These are phyloP conservation scores for Asterophora lycoperdoides DNA, from an alignment of 768 basidiomycete species.

Conservation along the genomic window DNA sequence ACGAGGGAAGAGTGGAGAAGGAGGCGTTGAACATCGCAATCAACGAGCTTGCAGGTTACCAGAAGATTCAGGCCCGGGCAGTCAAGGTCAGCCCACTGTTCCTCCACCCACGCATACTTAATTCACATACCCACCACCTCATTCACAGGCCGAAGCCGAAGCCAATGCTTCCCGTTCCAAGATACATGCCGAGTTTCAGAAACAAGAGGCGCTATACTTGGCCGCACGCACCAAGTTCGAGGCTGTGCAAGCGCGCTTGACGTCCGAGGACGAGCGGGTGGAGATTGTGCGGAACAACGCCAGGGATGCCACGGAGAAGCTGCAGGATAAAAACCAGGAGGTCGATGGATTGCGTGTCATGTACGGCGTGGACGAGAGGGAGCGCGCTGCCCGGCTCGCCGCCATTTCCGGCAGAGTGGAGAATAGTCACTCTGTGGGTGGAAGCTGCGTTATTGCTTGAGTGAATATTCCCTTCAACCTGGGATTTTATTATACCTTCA, in stretches of 20 bases:
- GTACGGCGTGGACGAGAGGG: constrained; percentile 69
- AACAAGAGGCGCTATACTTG: constrained; percentile 55
- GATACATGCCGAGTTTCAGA: constrained; percentile 54
- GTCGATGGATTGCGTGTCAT: constrained; percentile 61
- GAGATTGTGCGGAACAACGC: constrained; percentile 51
- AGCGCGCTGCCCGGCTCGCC: constrained; percentile 48
- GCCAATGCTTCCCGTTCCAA: constrained; percentile 51
- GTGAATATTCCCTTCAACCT: background rate
- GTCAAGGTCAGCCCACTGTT: constrained; percentile 41
- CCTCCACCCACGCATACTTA: background rate
- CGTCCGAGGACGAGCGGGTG: constrained; percentile 42
- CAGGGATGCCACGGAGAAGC: constrained; percentile 51
- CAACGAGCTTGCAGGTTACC: constrained; percentile 62
- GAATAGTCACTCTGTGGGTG: background rate
- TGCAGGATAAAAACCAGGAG: constrained; percentile 71
- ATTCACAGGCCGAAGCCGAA: constrained; percentile 50
- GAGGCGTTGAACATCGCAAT: constrained; percentile 56
- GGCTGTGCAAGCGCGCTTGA: constrained; percentile 43
- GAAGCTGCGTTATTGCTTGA: constrained; percentile 13
- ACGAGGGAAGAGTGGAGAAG: constrained; percentile 67
- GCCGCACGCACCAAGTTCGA: constrained; percentile 61
- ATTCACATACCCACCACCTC: background rate
- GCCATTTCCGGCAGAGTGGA: constrained; percentile 38
- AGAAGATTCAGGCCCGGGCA: constrained; percentile 63
- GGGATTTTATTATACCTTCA: background rate